Evolutionary conservation across 2,329 filamentous ascomycete species (phyloP).

Genomic region (Dactylellina parvicollis): DNA sequence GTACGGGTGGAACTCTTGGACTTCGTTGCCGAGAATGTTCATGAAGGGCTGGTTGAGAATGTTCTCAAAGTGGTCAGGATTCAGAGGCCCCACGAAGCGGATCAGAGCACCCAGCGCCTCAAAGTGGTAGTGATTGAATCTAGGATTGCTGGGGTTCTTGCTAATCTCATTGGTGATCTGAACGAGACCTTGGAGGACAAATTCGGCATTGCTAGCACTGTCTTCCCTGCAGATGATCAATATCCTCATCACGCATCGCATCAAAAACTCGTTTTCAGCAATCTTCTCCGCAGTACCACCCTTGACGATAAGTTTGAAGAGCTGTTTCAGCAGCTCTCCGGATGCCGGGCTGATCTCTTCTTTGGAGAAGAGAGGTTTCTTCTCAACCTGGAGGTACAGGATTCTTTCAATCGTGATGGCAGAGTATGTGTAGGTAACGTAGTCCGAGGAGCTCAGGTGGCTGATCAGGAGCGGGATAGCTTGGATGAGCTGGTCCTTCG

Average conservation of each 20-base stretch:
- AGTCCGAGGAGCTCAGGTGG: slow-evolving; percentile 87
- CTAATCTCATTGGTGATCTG: slow-evolving; percentile 91
- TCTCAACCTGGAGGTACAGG: slow-evolving; percentile 80
- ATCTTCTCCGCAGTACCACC: slow-evolving; percentile 87
- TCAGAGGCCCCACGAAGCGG: slow-evolving; percentile 74
- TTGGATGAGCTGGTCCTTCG: slow-evolving; percentile 88
- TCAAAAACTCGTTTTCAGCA: slow-evolving; percentile 98
- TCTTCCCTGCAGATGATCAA: slow-evolving; percentile 91
- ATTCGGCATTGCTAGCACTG: slow-evolving; percentile 76
- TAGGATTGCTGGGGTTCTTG: slow-evolving; percentile 93
- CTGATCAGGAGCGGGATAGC: slow-evolving; percentile 90
- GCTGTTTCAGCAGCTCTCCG: slow-evolving; percentile 84
- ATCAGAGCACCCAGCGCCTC: slow-evolving; percentile 92
- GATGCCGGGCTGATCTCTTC: slow-evolving; percentile 81
- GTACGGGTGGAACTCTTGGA: slow-evolving; percentile 88
- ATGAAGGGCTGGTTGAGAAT: slow-evolving; percentile 86
- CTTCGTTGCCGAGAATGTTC: slow-evolving; percentile 60
- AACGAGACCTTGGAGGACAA: slow-evolving; percentile 83
- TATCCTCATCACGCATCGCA: slow-evolving; percentile 98
- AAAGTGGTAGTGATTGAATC: slow-evolving; percentile 99
- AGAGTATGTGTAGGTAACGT: slow-evolving; percentile 97
- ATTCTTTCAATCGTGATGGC: slow-evolving; percentile 96
- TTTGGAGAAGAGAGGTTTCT: slow-evolving; percentile 76
- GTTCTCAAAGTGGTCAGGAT: slow-evolving; percentile 78
- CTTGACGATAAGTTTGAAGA: slow-evolving; percentile 90